Evolutionary conservation across 164 flowering plant species (phyloP), one percentile per base, ranked within the genome.

Genomic region (Brasenia schreberi): DNA sequence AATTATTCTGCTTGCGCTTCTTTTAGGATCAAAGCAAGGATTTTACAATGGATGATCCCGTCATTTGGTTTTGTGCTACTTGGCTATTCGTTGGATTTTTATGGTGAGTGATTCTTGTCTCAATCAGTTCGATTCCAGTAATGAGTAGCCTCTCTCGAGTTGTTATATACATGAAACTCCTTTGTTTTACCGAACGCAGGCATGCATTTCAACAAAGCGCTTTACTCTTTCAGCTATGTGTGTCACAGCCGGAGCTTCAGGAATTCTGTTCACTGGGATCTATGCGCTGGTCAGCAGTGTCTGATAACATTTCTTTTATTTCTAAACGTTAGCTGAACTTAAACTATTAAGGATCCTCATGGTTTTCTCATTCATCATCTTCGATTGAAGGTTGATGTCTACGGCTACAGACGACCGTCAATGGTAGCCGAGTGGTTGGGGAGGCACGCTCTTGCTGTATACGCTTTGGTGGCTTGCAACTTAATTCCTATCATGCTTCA

Each of bases 161-260:
- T 33, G 39, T 33, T 33, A 33, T 23, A 23, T 33, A 33, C 39
- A 33, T 33, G 39, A 33, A 33, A 33, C 39, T 33, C 39, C 39
- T 33, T 33, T 33, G 39, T 33, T 33, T 33, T 33, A 33, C 39
- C 3, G 39, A 33, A 33, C 39, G 39, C 83, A 87, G 92, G 92
- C 49, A 74, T 89, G 65, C 93, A 91, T 59, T 66, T 79, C 0
- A 80, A 76, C 73, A 89, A 89, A 69, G 88, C 88, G 27, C 68
- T 90, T 68, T 87, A 86, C 78, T 81, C 93, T 3, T 69, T 87
- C 69, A 90, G 93, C 81, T 87, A 87, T 79, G 85, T 81, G 85
- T 77, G 74, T 87, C 71, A 86, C 93, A 42, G 74, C 88, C 11
- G 96, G 91, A 72, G 81, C 80, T 33, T 77, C 90, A 11, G 93